Conservation (phyloP, 495 filamentous ascomycete species). For the Pseudomonodictys pantanalensis region DNA sequence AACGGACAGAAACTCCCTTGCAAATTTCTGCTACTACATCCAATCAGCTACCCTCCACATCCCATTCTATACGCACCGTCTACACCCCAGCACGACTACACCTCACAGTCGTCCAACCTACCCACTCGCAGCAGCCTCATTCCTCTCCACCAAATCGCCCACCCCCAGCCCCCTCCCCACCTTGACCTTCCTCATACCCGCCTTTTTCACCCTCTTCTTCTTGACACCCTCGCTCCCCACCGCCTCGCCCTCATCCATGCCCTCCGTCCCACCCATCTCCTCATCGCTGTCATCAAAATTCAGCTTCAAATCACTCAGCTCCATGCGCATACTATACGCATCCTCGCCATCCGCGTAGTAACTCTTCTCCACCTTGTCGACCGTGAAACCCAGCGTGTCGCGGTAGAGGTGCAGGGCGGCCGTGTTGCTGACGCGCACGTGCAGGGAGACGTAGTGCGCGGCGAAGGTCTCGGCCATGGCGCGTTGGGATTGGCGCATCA, state of each 20-base stretch:
- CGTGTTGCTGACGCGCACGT: constrained; percentile 89
- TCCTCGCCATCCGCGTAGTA: constrained; percentile 99
- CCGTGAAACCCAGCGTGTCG: constrained; percentile 87
- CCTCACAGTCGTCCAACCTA: not conserved
- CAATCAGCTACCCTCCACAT: too few relatives aligned
- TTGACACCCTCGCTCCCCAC: constrained; percentile 41
- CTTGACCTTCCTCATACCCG: constrained; percentile 66
- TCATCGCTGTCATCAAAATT: constrained; percentile 46
- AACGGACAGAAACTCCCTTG: too few relatives aligned
- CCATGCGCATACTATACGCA: constrained; percentile 88
- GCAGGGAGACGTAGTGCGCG: constrained; percentile 88
- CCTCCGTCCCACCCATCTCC: constrained; percentile 46
- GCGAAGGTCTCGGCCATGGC: constrained; percentile 94
- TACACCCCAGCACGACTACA: not conserved
- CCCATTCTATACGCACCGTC: too few relatives aligned
- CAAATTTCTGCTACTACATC: too few relatives aligned
- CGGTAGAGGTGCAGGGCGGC: constrained; percentile 90
- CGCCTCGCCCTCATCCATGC: constrained; percentile 39
- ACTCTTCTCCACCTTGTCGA: constrained; percentile 83
- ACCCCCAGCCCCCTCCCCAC: constrained; percentile 79
- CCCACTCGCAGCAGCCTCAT: constrained; percentile 45
- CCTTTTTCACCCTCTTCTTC: constrained; percentile 59
- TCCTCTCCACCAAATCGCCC: constrained; percentile 79
- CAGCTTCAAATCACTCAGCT: constrained; percentile 54
- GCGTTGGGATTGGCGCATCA: constrained; percentile 92